These are phyloP conservation scores for Trichothecium roseum DNA, from an alignment of 2,329 filamentous ascomycete genomes.

Conservation along the genomic window DNA sequence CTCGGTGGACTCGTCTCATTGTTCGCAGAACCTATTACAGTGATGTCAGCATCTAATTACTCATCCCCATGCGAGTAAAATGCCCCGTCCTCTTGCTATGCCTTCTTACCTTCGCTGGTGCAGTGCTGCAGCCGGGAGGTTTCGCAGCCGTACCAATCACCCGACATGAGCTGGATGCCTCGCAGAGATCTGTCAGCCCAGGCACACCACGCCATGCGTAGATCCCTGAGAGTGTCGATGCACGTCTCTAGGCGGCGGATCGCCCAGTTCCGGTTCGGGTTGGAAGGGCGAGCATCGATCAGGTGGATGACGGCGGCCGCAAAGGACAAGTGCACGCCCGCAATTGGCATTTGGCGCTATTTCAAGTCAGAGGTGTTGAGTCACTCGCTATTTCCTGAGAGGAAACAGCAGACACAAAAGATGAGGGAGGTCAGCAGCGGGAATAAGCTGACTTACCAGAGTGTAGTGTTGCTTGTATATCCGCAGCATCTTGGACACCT, in stretches of 20 bases:
- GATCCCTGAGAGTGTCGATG: constrained; percentile 7
- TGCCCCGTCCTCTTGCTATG: no score
- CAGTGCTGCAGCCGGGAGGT: no score
- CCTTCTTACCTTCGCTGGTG: no score
- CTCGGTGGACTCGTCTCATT: no score
- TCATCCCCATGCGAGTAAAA: no score
- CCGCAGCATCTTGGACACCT: constrained; percentile 10
- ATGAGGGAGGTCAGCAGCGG: neutral
- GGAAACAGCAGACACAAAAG: no score
- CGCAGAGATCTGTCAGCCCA: constrained; percentile 9
- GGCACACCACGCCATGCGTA: constrained; percentile 7
- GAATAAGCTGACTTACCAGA: constrained; percentile 6
- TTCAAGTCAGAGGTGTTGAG: no score
- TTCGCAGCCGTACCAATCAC: constrained; percentile 10
- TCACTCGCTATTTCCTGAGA: no score
- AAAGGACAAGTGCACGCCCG: constrained; percentile 11
- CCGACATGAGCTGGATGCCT: constrained; percentile 6
- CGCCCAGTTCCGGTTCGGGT: constrained; percentile 5
- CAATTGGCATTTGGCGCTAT: constrained; percentile 10
- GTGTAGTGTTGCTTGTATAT: constrained; percentile 12
- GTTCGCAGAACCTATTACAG: no score
- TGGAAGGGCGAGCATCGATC: constrained; percentile 9
- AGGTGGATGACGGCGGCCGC: constrained; percentile 9
- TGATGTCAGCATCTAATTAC: no score
- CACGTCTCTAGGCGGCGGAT: constrained; percentile 7